Evolutionary conservation across 2,329 filamentous ascomycete genomes (phyloP).

Genomic region (Sporothrix luriei): DNA sequence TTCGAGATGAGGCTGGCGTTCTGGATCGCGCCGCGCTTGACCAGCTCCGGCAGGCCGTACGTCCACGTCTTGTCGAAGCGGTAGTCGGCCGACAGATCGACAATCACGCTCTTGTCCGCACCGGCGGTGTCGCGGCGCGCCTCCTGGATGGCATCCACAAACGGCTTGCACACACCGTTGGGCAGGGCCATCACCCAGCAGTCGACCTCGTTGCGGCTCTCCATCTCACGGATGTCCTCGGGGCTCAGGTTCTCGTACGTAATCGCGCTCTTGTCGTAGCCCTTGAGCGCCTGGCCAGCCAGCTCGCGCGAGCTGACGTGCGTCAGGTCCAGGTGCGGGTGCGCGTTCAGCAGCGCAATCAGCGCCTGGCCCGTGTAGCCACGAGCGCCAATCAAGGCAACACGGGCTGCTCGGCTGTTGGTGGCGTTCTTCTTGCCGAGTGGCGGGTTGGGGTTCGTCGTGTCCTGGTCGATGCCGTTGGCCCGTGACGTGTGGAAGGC

Average conservation of each 20-base stretch:
- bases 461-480: constrained; percentile 62
- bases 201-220: constrained; percentile 81
- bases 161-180: constrained; percentile 93
- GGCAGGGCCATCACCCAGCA: constrained; percentile 98
- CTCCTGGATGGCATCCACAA: constrained; percentile 82
- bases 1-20: constrained; percentile 82
- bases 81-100: constrained; percentile 97
- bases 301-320: constrained; percentile 95
- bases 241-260: constrained; percentile 87
- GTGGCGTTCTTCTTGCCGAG: constrained; percentile 86
- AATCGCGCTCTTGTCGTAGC: constrained; percentile 88
- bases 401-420: constrained; percentile 74
- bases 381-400: constrained; percentile 86
- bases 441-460: constrained; percentile 86
- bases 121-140: constrained; percentile 53
- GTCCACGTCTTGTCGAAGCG: constrained; percentile 85
- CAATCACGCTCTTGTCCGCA: constrained; percentile 69
- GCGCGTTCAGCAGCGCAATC: constrained; percentile 81
- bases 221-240: constrained; percentile 84
- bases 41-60: constrained; percentile 86
- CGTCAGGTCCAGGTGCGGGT: constrained; percentile 85
- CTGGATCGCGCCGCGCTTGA: constrained; percentile 74
- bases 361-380: constrained; percentile 93
- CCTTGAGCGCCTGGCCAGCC: constrained; percentile 80
- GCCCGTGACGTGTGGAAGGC: constrained; percentile 37